Evolutionary conservation across 2,329 filamentous ascomycete species (phyloP), one percentile per base, ranked within the genome.

Genomic region (Trichoderma sp.): DNA sequence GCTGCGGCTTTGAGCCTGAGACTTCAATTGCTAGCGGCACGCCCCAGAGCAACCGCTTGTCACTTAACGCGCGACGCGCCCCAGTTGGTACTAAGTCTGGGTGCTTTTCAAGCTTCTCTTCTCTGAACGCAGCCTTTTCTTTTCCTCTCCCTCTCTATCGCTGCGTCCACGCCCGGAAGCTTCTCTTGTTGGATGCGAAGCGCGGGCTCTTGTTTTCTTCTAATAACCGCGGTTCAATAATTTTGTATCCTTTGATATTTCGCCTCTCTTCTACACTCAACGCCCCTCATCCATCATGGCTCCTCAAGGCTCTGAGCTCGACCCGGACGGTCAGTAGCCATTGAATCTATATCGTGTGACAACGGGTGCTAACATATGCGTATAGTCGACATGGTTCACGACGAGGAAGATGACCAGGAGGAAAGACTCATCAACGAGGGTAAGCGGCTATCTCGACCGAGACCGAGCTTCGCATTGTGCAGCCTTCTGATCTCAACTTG

Each of bases 361-460:
- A 36, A 3, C 9, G 1, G 4, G 18, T 47, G 21, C 69, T 71
- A 32, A 73, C 56, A 30, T 28, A 2, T 15, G 18, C 34, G 32
- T 9, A 61, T 72, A 83, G 81, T 82, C 73, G 80, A 83, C 1
- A 81, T 82, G 80, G 76, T 72, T 61, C 87, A 90, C 73, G 91
- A 94, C 72, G 92, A 93, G 68, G 91, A 93, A 72, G 87, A 91
- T 80, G 87, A 93, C 79, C 84, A 89, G 76, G 90, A 93, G 79
- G 92, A 97, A 83, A 94, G 97, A 83, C 87, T 97, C 73, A 94
- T 98, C 83, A 98, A 98, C 77, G 96, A 99, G 86, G 93, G 92
- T 92, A 84, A 65, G 75, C 70, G 67, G 12, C 32, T 21, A 26
- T 32, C 53, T 57, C 51, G 39, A 18, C 34, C n/a, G 65, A 43